phyloP scores from a whole-genome alignment of 805 yeast species.

The Candida ovalis region DNA sequence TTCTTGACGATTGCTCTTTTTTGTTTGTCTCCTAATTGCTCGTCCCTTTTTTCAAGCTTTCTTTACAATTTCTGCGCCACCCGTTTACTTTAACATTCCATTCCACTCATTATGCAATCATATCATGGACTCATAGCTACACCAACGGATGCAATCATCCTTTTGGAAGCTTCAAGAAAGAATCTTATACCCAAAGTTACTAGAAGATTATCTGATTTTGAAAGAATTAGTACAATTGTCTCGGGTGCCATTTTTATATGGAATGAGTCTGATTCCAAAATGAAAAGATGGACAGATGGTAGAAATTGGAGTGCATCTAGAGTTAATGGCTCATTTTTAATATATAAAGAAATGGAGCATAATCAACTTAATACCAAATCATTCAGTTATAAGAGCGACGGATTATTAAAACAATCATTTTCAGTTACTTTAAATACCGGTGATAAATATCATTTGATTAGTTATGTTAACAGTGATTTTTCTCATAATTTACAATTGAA shows the following conservation, averaged over 20 bases:
- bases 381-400: conserved; percentile 43
- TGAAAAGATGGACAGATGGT: conserved; percentile 80
- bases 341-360: conserved; percentile 58
- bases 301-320: conserved; percentile 70
- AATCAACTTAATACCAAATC: conserved; percentile 23
- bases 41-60: too few species aligned
- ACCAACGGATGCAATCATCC: conserved; percentile 57
- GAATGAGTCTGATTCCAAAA: conserved; percentile 68
- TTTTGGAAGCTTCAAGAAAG: conserved; percentile 61
- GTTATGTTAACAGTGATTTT: conserved; percentile 37
- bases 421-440: conserved; percentile 50
- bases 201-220: conserved; percentile 54
- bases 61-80: too few species aligned
- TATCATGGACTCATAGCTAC: conserved; percentile 58
- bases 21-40: too few species aligned
- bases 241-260: conserved; percentile 66
- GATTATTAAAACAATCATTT: conserved; percentile 63
- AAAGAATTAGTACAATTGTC: conserved; percentile 44
- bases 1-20: too few species aligned
- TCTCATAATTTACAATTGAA: conserved; percentile 16
- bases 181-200: conserved; percentile 55
- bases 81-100: too few species aligned
- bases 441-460: conserved; percentile 56
- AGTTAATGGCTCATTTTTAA: conserved; percentile 59
- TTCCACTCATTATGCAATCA: conserved; percentile 31